Conservation (phyloP, 1,139 yeast species). For the Lodderomyces pseudojiufengensis region DNA sequence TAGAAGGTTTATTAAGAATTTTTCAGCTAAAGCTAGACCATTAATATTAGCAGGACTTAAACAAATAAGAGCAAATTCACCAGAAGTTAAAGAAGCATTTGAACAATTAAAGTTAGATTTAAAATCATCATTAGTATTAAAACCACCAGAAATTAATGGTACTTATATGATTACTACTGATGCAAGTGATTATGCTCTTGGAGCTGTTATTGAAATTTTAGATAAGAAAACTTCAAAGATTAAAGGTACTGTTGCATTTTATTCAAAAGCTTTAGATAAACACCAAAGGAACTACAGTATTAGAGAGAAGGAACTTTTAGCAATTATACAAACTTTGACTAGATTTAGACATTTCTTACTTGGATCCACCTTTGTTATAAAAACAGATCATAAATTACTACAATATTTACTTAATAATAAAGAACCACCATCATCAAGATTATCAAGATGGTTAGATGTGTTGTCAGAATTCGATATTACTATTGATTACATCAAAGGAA, state of each 20-base stretch:
- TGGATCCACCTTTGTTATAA: not conserved
- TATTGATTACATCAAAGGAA: slow-evolving; percentile 4
- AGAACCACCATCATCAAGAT: slow-evolving; percentile 1
- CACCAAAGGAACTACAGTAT: not conserved
- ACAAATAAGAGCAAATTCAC: too few species aligned
- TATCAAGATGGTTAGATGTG: slow-evolving; percentile 5
- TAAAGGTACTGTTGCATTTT: too few species aligned
- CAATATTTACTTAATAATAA: not conserved
- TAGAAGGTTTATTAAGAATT: slow-evolving; percentile 1
- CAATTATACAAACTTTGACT: not conserved
- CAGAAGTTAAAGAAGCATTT: too few species aligned
- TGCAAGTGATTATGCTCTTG: slow-evolving; percentile 3
- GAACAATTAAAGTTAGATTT: not conserved
- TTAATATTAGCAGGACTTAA: too few species aligned
- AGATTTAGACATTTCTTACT: slow-evolving; percentile 1
- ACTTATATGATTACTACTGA: slow-evolving; percentile 2
- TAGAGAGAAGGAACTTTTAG: slow-evolving; percentile 1
- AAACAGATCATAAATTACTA: slow-evolving; percentile 1
- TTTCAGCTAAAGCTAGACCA: not conserved
- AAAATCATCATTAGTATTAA: not conserved
- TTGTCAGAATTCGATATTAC: slow-evolving; percentile 4
- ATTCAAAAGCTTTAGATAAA: too few species aligned
- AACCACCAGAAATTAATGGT: not conserved
- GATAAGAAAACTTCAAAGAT: too few species aligned
- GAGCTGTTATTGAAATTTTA: not conserved